phyloP scores from a whole-genome alignment of 2,329 filamentous ascomycete species.

The Arthroderma sp. region DNA sequence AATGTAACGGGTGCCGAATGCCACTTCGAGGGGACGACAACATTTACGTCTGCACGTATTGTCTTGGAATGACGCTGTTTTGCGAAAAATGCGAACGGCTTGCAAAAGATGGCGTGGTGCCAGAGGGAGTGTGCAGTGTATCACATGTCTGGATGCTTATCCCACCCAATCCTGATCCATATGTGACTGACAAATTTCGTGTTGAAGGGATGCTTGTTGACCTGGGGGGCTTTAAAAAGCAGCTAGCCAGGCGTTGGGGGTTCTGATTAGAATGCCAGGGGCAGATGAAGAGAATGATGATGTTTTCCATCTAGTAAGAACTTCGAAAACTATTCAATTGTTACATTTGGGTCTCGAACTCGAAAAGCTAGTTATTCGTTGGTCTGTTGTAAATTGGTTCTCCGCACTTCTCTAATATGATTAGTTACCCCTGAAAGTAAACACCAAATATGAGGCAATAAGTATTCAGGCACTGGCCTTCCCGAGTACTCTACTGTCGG shows the following conservation, averaged over 20 bases:
- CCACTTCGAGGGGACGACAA: background rate
- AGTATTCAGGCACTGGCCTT: no score
- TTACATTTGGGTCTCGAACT: no score
- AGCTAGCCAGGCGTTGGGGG: background rate
- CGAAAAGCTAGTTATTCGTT: no score
- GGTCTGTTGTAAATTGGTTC: no score
- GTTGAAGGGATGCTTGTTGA: background rate
- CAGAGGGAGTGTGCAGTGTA: conserved; percentile 8
- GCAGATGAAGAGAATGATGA: background rate
- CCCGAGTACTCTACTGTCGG: no score
- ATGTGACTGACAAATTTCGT: background rate
- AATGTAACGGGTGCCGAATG: conserved; percentile 9
- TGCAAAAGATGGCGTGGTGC: conserved; percentile 7
- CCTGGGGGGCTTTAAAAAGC: background rate
- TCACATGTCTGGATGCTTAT: conserved; percentile 10
- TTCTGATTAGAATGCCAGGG: background rate
- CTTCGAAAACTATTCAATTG: background rate
- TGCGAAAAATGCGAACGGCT: conserved; percentile 10
- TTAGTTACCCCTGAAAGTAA: no score
- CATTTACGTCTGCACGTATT: conserved; percentile 9
- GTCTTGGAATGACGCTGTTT: conserved; percentile 9
- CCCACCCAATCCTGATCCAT: background rate
- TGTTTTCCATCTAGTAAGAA: background rate
- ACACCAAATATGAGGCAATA: no score
- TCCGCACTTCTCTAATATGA: no score